A percentile compares a stretch with the other conserved stretches of the same genome.
These are phyloP conservation scores for Leccinum incarnatum DNA, from an alignment of 768 basidiomycete genomes.

Conservation along the genomic window DNA sequence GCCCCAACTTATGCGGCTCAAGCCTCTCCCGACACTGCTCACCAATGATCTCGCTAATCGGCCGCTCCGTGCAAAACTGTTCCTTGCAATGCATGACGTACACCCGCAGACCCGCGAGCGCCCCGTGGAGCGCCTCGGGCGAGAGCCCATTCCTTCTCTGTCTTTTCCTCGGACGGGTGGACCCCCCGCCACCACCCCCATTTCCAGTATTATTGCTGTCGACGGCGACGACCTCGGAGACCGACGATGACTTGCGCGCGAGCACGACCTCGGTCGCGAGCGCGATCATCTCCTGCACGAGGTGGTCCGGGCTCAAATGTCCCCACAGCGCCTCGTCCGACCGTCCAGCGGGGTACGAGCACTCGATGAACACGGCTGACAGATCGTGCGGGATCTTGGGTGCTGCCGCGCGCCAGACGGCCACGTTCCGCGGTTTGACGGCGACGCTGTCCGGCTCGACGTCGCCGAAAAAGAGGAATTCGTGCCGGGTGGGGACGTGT, in stretches of 20 bases:
- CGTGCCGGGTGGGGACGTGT: constrained; percentile 54
- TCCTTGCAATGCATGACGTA: constrained; percentile 91
- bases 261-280: constrained; percentile 69
- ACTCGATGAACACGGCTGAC: constrained; percentile 89
- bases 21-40: constrained; percentile 69
- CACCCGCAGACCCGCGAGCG: constrained; percentile 60
- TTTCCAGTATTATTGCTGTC: not conserved
- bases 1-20: constrained; percentile 60
- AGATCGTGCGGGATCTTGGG: constrained; percentile 67
- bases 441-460: constrained; percentile 83
- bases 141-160: constrained; percentile 37
- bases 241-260: constrained; percentile 26
- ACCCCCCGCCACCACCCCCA: not conserved
- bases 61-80: constrained; percentile 47
- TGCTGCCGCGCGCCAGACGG: constrained; percentile 83
- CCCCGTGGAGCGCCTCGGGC: constrained; percentile 46
- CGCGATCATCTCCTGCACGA: constrained; percentile 68
- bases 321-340: constrained; percentile 71
- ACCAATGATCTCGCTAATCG: constrained; percentile 66
- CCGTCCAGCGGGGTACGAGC: constrained; percentile 80
- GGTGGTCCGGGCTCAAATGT: constrained; percentile 79
- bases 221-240: not conserved
- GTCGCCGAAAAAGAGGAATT: constrained; percentile 94
- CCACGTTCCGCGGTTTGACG: constrained; percentile 52
- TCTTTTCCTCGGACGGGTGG: constrained; percentile 32